Base-by-base conservation (phyloP, 371 early-diverging fungal genomes). In the Cladochytrium tenue region DNA sequence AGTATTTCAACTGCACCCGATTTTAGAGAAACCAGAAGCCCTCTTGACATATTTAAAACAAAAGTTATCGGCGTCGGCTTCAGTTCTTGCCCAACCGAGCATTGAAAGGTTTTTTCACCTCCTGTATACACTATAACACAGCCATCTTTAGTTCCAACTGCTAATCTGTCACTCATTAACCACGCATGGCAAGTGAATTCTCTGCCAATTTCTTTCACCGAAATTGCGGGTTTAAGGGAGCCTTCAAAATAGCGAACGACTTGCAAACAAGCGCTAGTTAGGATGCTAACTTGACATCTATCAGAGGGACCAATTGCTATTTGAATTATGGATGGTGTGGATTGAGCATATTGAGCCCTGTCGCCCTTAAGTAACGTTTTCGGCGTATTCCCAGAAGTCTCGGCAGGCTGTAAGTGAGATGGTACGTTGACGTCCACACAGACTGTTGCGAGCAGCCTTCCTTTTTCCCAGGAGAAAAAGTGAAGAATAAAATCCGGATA, bases 381-480 rank as follows among this genome's bases (percentile, higher is more conserved):
- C n/a, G n/a, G n/a, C n/a, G n/a, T n/a, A n/a, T n/a, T n/a, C n/a
- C n/a, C n/a, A n/a, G n/a, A n/a, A n/a, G n/a, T n/a, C n/a, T n/a
- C n/a, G n/a, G n/a, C n/a, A n/a, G n/a, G n/a, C n/a, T n/a, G n/a
- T n/a, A n/a, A n/a, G n/a, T n/a, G n/a, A n/a, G n/a, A n/a, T n/a
- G n/a, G n/a, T n/a, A n/a, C n/a, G n/a, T n/a, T n/a, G n/a, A n/a
- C n/a, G n/a, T n/a, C n/a, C n/a, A n/a, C n/a, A n/a, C 20, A 13
- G 15, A 73, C 26, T 4, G 69, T 64, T 2, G 74, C 79, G 1
- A 78, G 51, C 3, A 69, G 70, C 56, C 72, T 80, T 1, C 80
- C 80, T 59, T 80, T 80, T 62, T 82, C 83, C 81, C 81, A 77
- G 17, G 73, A 60, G 64, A 71, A 82, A 58, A 67, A 77, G 57